Base-by-base conservation (phyloP, 495 filamentous ascomycete genomes). In the Penicillium crystallinum region DNA sequence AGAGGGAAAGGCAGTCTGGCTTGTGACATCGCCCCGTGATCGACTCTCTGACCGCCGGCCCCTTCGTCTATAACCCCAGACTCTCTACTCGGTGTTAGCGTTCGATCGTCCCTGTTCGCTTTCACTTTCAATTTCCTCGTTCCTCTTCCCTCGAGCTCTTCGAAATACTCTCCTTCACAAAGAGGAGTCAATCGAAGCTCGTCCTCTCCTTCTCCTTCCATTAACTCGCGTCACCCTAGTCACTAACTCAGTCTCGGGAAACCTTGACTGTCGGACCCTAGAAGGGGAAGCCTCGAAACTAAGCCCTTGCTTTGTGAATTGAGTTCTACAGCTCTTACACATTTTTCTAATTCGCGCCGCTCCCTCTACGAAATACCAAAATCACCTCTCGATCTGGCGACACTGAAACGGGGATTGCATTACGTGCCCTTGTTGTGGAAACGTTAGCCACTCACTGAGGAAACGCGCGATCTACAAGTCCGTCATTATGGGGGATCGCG, bases 401-500 rank as follows among this genome's bases (percentile, higher is more conserved):
- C n/a, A 18, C 45, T 17, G 19, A 22, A 25, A 9, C 27, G 31
- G 15, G 14, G 8, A 37, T 49, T 46, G 27, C 9, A 29, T 41
- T 47, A 11, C 6, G 10, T n/a, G 35, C 21, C 38, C 44, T 21
- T 22, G 30, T 19, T 46, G 52, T 49, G 50, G 49, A 62, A 54
- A 57, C 38, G 18, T 37, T 35, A 45, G 35, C 49, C 55, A 49
- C 48, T 33, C 29, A n/a, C 37, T 45, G 2, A 22, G 27, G 42
- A 38, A 46, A 46, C 40, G 30, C 49, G 48, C 58, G 53, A 42
- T 17, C 39, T 25, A 36, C 37, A 17, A 48, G 31, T 36, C 52
- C 29, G 31, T 60, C 44, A 67, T 35, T 10, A 75, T 76, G 73
- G 66, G 65, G 50, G 71, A 73, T 49, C 64, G 53, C 55, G 47